A percentile compares a stretch with the other conserved stretches of the same genome.
Conservation (phyloP, 2,329 filamentous ascomycete species). For the Microcyclospora tardicrescens region DNA sequence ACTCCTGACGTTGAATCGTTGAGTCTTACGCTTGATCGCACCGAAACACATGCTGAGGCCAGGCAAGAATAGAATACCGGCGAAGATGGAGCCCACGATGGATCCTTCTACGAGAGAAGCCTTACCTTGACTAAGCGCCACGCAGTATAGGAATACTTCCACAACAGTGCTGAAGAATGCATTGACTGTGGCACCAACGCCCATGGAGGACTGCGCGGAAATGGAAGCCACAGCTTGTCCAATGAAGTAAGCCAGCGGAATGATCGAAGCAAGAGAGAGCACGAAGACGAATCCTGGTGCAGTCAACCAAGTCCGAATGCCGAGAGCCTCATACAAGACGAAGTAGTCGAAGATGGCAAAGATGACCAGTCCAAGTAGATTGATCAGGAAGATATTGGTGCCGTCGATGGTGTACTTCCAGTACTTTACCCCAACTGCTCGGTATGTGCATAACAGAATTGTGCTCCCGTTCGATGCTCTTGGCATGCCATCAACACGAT, state of each 20-base stretch:
- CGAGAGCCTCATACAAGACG: slow-evolving; percentile 56
- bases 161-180: slow-evolving; percentile 97
- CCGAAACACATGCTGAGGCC: slow-evolving; percentile 98
- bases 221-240: slow-evolving; percentile 97
- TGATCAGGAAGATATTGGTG: slow-evolving; percentile 98
- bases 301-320: slow-evolving; percentile 60
- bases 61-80: slow-evolving; percentile 85
- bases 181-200: slow-evolving; percentile 89
- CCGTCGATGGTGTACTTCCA: slow-evolving; percentile 99
- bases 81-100: slow-evolving; percentile 95
- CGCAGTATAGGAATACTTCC: slow-evolving; percentile 94
- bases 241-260: slow-evolving; percentile 95
- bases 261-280: slow-evolving; percentile 77
- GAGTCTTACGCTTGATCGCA: slow-evolving; percentile 93
- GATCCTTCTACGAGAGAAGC: slow-evolving; percentile 87
- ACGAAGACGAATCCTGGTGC: slow-evolving; percentile 77
- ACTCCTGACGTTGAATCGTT: slow-evolving; percentile 93
- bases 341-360: slow-evolving; percentile 93
- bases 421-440: slow-evolving; percentile 85
- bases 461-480: slow-evolving; percentile 47
- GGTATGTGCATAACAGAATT: slow-evolving; percentile 90
- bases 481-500: slow-evolving; percentile 51
- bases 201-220: slow-evolving; percentile 97
- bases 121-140: slow-evolving; percentile 86
- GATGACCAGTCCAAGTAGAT: slow-evolving; percentile 81